Conservation (phyloP, 2,329 filamentous ascomycete species). For the Penicillium sp. region DNA sequence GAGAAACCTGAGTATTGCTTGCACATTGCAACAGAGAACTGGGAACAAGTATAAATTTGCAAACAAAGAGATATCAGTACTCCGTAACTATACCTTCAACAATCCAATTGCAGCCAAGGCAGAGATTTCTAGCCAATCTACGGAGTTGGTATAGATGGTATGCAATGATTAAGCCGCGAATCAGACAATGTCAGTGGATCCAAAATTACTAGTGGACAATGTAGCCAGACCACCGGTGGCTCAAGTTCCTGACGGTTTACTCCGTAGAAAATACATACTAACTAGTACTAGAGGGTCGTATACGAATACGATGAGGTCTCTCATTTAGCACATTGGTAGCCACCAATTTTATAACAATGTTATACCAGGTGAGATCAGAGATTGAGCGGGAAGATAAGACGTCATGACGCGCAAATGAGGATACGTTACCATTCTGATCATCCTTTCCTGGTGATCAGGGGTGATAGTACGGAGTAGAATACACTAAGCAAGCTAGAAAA, state of each 20-base stretch:
- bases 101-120: not conserved
- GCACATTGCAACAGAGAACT: not conserved
- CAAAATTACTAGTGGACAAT: not conserved
- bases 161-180: not conserved
- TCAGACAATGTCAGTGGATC: not conserved
- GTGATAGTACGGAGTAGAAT: not conserved
- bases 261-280: not conserved
- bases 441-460: slow-evolving; percentile 6
- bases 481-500: not conserved
- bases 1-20: not conserved
- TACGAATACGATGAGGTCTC: not conserved
- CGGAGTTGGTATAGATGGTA: not conserved
- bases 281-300: not conserved
- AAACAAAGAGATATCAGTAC: not conserved
- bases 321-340: not conserved
- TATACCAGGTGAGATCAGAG: not conserved
- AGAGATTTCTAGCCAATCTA: slow-evolving; percentile 9
- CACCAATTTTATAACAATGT: not conserved
- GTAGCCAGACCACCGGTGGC: not conserved
- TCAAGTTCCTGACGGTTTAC: not conserved
- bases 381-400: not conserved
- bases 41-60: not conserved
- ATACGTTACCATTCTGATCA: slow-evolving; percentile 6
- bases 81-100: not conserved
- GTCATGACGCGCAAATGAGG: slow-evolving; percentile 2